These are phyloP conservation scores for Multifurca ochricompacta DNA, from an alignment of 768 basidiomycete species.

Conservation along the genomic window DNA sequence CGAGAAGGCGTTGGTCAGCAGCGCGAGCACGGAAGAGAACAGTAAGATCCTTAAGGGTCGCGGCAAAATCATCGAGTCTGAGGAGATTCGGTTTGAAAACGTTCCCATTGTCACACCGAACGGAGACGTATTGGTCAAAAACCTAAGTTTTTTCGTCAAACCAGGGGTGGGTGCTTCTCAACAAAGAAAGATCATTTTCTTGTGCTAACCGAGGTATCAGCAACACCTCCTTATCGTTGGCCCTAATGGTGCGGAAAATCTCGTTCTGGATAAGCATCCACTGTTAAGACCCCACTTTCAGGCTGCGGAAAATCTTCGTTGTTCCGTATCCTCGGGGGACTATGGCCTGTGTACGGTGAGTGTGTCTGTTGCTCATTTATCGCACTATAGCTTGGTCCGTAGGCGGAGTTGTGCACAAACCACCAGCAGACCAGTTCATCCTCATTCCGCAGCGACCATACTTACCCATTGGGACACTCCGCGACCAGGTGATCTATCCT, in stretches of 20 bases:
- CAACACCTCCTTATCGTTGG: slow-evolving; percentile 91
- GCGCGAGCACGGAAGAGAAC: slow-evolving; percentile 64
- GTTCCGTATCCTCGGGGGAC: slow-evolving; percentile 91
- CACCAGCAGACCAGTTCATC: slow-evolving; percentile 80
- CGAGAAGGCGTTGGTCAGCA: slow-evolving; percentile 79
- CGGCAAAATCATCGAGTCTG: slow-evolving; percentile 73
- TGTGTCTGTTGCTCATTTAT: background rate
- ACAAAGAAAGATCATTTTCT: background rate
- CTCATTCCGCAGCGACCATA: slow-evolving; percentile 96
- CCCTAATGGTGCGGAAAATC: slow-evolving; percentile 61
- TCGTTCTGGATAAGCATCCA: background rate
- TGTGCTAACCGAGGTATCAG: slow-evolving; percentile 30
- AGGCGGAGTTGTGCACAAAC: slow-evolving; percentile 81
- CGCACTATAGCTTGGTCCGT: background rate
- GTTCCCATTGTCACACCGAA: slow-evolving; percentile 97
- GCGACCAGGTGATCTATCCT: slow-evolving; percentile 96
- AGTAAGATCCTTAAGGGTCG: slow-evolving; percentile 65
- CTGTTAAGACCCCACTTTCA: slow-evolving; percentile 23
- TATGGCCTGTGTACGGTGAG: slow-evolving; percentile 78
- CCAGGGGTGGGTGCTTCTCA: slow-evolving; percentile 54
- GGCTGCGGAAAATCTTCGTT: slow-evolving; percentile 86
- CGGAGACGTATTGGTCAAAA: slow-evolving; percentile 82
- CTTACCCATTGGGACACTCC: slow-evolving; percentile 84
- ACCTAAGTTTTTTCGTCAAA: slow-evolving; percentile 82
- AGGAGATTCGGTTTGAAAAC: slow-evolving; percentile 85